Evolutionary conservation across 1,284 basidiomycete genomes (phyloP), one percentile per base, ranked within the genome.

Genomic region (Ganoderma lucidum): DNA sequence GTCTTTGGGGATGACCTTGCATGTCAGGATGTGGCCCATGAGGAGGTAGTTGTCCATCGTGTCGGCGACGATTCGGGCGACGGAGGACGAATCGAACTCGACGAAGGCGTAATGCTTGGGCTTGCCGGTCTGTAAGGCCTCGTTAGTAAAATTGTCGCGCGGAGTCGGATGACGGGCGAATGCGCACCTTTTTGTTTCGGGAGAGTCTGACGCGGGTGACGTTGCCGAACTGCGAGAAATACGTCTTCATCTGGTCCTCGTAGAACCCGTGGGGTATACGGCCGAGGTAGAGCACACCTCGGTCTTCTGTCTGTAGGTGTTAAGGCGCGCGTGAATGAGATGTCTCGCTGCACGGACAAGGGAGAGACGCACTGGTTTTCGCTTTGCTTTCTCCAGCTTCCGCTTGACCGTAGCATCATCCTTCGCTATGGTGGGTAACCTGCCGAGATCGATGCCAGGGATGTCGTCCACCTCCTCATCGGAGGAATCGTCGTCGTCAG

Each of bases 11-110:
- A 98, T 89, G 68, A 96, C 82, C 76, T 93, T 92, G 83, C 97
- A 98, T 70, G 90, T 90, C 62, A 99, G 86, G 73, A 99, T 91
- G 77, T 98, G 96, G 3, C 97, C 97, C 86, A 94, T 90, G 74
- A 99, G 86, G 39, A 99, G 88, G 81, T 99, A 99, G 83, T 99
- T 99, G 87, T 99, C 90, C 97, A 99, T 99, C 59, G 98, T 99
- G 78, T 99, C 98, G 6, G 94, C 93, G 12, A 99, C 98, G 72
- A 99, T 98, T 78, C 95, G 84, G 0, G 97, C 97, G 56, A 99
- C 97, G 1, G 94, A 89, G 17, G 88, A 86, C 45, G 95, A 96
- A 69, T 92, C 90, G 80, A 99, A 98, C 82, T 99, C 97, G 78
- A 99, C 87, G 83, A 98, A 99, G 2, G 90, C 97, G 80, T 98